These are phyloP conservation scores for Verticillium alfalfae DNA, from an alignment of 2,329 filamentous ascomycete genomes.

Conservation along the genomic window DNA sequence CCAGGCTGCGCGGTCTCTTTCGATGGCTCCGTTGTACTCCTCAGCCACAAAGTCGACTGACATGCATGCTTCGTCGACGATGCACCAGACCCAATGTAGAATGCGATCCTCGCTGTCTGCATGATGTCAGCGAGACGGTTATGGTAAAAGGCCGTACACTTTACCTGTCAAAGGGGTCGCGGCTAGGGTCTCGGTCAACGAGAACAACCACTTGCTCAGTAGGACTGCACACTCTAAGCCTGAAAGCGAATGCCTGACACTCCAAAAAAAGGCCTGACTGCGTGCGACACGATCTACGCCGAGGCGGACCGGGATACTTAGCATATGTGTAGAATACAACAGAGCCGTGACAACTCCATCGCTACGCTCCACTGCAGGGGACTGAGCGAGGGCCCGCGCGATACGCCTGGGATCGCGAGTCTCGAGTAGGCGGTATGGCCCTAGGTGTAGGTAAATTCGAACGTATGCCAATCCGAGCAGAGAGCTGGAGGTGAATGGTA, in stretches of 20 bases:
- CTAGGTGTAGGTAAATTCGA: conserved; percentile 37
- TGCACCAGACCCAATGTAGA: conserved; percentile 38
- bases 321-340: conserved; percentile 46
- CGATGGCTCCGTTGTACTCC: conserved; percentile 14
- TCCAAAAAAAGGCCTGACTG: conserved; percentile 53
- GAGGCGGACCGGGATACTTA: conserved; percentile 49
- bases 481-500: conserved; percentile 38
- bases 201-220: conserved; percentile 42
- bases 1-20: conserved; percentile 20
- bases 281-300: conserved; percentile 49
- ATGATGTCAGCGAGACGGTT: not conserved
- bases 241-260: conserved; percentile 48
- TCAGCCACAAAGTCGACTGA: conserved; percentile 32
- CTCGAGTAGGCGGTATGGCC: conserved; percentile 34
- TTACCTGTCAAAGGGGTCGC: conserved; percentile 19
- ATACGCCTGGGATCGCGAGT: conserved; percentile 34
- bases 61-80: conserved; percentile 35
- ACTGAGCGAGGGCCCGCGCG: conserved; percentile 27
- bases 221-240: conserved; percentile 50
- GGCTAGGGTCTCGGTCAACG: conserved; percentile 15
- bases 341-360: conserved; percentile 42
- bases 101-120: conserved; percentile 36
- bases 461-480: conserved; percentile 39
- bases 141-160: not conserved
- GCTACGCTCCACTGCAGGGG: conserved; percentile 37